These are phyloP conservation scores for Mycena olivaceomarginata DNA, from an alignment of 768 basidiomycete genomes.

Conservation along the genomic window DNA sequence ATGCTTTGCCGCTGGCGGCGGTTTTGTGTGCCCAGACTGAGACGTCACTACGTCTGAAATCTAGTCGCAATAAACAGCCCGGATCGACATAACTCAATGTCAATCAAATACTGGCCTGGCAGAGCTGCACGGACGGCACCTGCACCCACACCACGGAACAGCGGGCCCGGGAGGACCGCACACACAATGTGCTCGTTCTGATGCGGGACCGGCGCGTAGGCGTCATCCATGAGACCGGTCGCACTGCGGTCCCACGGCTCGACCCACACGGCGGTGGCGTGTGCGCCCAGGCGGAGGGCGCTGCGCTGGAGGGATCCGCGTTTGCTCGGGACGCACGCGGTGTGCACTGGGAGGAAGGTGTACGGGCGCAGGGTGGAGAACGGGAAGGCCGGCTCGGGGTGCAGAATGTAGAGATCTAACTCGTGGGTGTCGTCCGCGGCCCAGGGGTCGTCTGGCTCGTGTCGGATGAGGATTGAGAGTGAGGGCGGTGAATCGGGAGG, in stretches of 20 bases:
- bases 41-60: no score
- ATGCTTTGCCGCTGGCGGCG: no score
- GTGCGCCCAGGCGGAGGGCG: conserved; percentile 70
- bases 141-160: conserved; percentile 35
- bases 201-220: conserved; percentile 36
- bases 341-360: conserved; percentile 69
- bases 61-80: no score
- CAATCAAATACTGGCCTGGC: no score
- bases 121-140: no score
- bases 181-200: conserved; percentile 65
- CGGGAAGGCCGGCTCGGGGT: conserved; percentile 57
- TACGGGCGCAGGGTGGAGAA: conserved; percentile 51
- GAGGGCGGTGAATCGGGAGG: conserved; percentile 35
- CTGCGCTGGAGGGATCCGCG: conserved; percentile 75
- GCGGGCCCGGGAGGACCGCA: conserved; percentile 71
- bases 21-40: no score
- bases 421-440: conserved; percentile 61
- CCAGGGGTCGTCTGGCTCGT: conserved; percentile 80
- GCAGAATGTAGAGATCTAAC: conserved; percentile 71
- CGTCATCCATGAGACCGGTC: conserved; percentile 59
- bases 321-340: conserved; percentile 58
- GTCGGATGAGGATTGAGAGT: conserved; percentile 73
- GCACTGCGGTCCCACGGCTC: conserved; percentile 69
- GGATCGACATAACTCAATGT: no score
- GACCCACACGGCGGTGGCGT: conserved; percentile 80